A percentile compares a stretch with the other conserved stretches of the same genome.
phyloP scores from a whole-genome alignment of 495 filamentous ascomycete genomes.

The Collariella sp. region DNA sequence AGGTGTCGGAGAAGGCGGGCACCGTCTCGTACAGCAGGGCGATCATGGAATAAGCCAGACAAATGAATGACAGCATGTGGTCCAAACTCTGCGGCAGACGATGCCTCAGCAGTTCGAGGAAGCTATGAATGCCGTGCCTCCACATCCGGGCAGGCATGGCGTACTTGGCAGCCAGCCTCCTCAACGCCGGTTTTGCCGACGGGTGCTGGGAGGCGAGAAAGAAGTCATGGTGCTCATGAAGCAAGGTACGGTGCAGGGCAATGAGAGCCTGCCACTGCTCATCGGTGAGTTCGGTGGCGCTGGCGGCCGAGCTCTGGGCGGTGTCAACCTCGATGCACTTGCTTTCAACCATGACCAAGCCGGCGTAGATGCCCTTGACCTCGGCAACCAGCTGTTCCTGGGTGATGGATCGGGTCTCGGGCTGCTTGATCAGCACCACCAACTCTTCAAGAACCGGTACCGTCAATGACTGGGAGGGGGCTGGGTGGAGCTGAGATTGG shows the following conservation, averaged over 20 bases:
- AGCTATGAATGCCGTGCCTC: conserved; percentile 54
- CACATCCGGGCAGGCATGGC: conserved; percentile 79
- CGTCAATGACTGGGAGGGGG: neutral
- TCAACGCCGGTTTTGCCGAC: conserved; percentile 50
- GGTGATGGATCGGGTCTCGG: conserved; percentile 60
- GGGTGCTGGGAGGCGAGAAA: conserved; percentile 72
- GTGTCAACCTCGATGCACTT: conserved; percentile 69
- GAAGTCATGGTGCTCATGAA: conserved; percentile 73
- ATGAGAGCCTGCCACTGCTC: conserved; percentile 68
- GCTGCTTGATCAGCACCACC: conserved; percentile 41
- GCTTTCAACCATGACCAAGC: conserved; percentile 68
- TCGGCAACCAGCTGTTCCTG: conserved; percentile 64
- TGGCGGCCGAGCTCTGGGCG: conserved; percentile 41
- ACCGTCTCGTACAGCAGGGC: conserved; percentile 69
- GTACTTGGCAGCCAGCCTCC: conserved; percentile 57
- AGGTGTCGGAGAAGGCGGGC: conserved; percentile 67
- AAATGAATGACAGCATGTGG: conserved; percentile 75
- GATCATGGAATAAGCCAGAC: conserved; percentile 75
- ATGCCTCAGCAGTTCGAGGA: conserved; percentile 63
- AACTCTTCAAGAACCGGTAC: conserved; percentile 7
- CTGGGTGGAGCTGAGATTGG: neutral
- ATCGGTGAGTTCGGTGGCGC: conserved; percentile 40
- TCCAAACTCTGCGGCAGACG: conserved; percentile 62
- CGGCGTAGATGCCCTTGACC: conserved; percentile 68
- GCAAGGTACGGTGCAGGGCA: conserved; percentile 58